A percentile compares a stretch with the other conserved stretches of the same genome.
Conservation (phyloP, 106 monocot genomes). For the Dioscorea zingiberensis region DNA sequence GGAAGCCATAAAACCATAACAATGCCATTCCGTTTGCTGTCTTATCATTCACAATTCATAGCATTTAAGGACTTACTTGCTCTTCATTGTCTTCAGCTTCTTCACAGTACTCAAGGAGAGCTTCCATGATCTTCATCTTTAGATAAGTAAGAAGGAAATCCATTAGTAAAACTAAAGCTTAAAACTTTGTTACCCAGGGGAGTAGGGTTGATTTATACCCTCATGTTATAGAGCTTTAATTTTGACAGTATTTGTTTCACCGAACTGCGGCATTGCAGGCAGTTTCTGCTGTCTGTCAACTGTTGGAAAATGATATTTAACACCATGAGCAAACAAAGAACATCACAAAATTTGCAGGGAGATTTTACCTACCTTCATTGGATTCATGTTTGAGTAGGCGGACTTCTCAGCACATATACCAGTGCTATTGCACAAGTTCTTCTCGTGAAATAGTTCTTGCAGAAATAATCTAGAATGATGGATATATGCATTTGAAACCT, state of each 20-base stretch:
- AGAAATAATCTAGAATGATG: background rate
- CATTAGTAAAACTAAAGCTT: background rate
- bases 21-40: background rate
- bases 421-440: slow-evolving; percentile 1
- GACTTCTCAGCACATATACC: background rate
- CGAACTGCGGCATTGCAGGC: slow-evolving; percentile 15
- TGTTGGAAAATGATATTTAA: background rate
- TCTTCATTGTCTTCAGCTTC: slow-evolving; percentile 24
- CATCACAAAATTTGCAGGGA: background rate
- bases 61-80: slow-evolving; percentile 8
- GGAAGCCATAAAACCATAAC: background rate
- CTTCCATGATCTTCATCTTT: slow-evolving; percentile 20
- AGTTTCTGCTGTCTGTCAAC: slow-evolving; percentile 6
- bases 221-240: slow-evolving; percentile 14
- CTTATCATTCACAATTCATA: background rate
- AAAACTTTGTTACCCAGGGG: background rate
- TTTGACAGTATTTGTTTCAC: slow-evolving; percentile 7
- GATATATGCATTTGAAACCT: background rate
- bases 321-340: background rate
- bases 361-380: background rate
- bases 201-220: slow-evolving; percentile 5
- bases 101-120: slow-evolving; percentile 24
- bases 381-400: background rate
- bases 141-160: background rate
- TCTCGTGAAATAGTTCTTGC: slow-evolving; percentile 2